Evolutionary conservation across 352 stramenopile genomes (phyloP), one percentile per base, ranked within the genome.

Genomic region (Pythium rhizo-oryzae): DNA sequence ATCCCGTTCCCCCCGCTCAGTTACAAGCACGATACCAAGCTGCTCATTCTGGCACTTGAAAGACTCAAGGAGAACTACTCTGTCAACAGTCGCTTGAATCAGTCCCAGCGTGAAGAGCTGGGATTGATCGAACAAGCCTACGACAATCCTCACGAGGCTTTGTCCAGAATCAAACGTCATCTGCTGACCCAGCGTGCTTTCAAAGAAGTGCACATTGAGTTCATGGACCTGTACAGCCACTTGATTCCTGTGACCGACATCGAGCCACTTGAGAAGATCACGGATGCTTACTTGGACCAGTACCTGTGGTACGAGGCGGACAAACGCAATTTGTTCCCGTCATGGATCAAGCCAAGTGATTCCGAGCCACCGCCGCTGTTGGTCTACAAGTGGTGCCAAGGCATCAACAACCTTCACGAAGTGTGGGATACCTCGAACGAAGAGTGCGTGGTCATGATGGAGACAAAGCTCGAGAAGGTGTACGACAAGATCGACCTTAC

Each of bases 21-120:
- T 28, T 99, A 99, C 93, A 99, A 99, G 81, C 98, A 99, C 75
- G 98, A 99, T 71, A 99, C 98, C 7, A 99, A 99, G 80, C 90
- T 99, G 54, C 78, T 99, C 39, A 99, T 99, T 71, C 80, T 99
- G 64, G 97, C 98, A 23, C 77, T 99, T 23, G 98, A 99, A 76
- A 87, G 98, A 15, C 81, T 99, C 44, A 99, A 99, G 79, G 98
- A 99, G 74, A 98, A 96, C 50, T 99, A 99, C 75, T 97, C 96
- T 41, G 85, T 98, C 28, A 99, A 99, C 76, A 98, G 93, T 62
- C 87, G 97, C 49, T 78, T 99, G 50, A 99, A 99, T 73, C 97
- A 98, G 74, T 97, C 89, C 2, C 94, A 99, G 73, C 91, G 98
- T 55, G 98, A 99, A 82, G 98, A 99, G 72, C 84, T 99, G 21